Percentiles rank a stretch among this genome's conserved stretches.
These are phyloP conservation scores for Mollisiaceae sp. DNA, from an alignment of 2,329 filamentous ascomycete species.

Conservation along the genomic window DNA sequence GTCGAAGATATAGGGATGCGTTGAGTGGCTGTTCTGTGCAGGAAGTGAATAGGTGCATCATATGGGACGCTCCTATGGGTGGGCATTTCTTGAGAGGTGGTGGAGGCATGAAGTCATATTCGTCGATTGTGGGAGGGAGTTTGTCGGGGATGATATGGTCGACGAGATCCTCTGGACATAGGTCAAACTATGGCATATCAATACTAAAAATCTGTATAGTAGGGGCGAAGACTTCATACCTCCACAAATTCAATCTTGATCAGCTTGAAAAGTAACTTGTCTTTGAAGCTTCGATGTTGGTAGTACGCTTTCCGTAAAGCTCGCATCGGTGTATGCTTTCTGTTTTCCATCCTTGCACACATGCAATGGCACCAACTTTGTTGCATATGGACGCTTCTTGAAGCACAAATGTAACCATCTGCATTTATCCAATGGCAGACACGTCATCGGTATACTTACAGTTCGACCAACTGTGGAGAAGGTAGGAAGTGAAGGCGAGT, in stretches of 20 bases:
- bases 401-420: slow-evolving; percentile 19
- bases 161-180: slow-evolving; percentile 21
- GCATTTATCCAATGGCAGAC: background rate
- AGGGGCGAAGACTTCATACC: background rate
- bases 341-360: slow-evolving; percentile 15
- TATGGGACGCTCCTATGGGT: slow-evolving; percentile 17
- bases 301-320: slow-evolving; percentile 16
- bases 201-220: background rate
- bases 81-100: slow-evolving; percentile 22
- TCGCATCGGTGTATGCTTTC: slow-evolving; percentile 10
- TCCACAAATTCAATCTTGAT: slow-evolving; percentile 21
- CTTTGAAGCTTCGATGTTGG: slow-evolving; percentile 9
- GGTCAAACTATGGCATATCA: slow-evolving; percentile 12
- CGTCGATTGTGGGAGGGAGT: slow-evolving; percentile 16
- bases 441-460: background rate
- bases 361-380: slow-evolving; percentile 13
- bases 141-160: slow-evolving; percentile 22
- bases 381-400: slow-evolving; percentile 16
- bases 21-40: slow-evolving; percentile 3
- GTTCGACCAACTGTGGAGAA: background rate
- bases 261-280: slow-evolving; percentile 15
- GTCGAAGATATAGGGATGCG: slow-evolving; percentile 13
- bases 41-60: slow-evolving; percentile 23
- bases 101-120: slow-evolving; percentile 24
- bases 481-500: background rate